phyloP scores from a whole-genome alignment of 2,329 filamentous ascomycete genomes.

The Tolypocladium nubicola region DNA sequence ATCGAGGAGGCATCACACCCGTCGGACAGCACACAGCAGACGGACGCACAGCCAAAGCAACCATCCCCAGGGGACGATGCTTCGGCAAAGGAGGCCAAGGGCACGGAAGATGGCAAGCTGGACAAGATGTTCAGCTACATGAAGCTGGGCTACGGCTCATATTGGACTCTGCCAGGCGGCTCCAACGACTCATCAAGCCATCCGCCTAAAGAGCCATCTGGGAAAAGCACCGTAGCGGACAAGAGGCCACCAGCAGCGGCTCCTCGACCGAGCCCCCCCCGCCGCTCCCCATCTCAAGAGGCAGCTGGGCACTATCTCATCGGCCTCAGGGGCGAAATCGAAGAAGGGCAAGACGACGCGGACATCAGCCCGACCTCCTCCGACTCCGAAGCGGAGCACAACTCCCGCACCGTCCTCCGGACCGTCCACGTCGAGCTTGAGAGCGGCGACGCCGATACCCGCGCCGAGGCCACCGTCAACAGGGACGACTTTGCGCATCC shows the following conservation, averaged over 20 bases:
- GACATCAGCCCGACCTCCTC: conserved; percentile 21
- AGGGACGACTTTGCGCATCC: conserved; percentile 30
- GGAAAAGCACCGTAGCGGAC: not conserved
- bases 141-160: conserved; percentile 57
- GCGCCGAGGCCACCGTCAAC: conserved; percentile 32
- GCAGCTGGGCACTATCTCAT: conserved; percentile 48
- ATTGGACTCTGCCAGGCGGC: conserved; percentile 40
- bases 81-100: not conserved
- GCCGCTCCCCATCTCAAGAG: conserved; percentile 15
- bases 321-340: conserved; percentile 55
- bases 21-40: not conserved
- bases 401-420: conserved; percentile 49
- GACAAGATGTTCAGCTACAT: conserved; percentile 53
- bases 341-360: conserved; percentile 27
- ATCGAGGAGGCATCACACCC: not conserved
- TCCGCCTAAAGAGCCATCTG: not conserved
- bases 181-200: conserved; percentile 8
- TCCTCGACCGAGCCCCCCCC: conserved; percentile 5
- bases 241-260: not conserved
- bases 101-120: conserved; percentile 27
- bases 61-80: not conserved
- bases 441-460: conserved; percentile 22
- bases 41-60: not conserved
- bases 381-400: conserved; percentile 22
- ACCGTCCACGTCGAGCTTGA: conserved; percentile 59